Conservation (phyloP, 2,329 filamentous ascomycete genomes). For the Monosporascus cannonballus region DNA sequence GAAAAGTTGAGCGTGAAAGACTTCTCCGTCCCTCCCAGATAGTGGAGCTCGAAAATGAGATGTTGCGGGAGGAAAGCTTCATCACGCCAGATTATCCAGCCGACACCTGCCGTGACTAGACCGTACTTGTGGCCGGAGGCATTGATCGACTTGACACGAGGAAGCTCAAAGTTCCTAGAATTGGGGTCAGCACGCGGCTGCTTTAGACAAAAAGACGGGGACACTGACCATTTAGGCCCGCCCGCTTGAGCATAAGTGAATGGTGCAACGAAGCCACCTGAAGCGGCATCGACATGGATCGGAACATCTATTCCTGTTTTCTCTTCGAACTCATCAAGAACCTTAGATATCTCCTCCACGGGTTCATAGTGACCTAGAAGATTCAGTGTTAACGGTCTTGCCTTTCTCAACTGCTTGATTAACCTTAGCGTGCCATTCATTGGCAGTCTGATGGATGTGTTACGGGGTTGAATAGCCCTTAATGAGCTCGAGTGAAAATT, state of each 20-base stretch:
- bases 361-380: slow-evolving; percentile 58
- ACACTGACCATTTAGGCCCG: slow-evolving; percentile 48
- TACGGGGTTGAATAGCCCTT: background rate
- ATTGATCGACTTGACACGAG: slow-evolving; percentile 62
- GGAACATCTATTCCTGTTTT: slow-evolving; percentile 59
- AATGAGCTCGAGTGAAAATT: too few relatives aligned
- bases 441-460: background rate
- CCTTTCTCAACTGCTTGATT: too few relatives aligned
- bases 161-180: slow-evolving; percentile 51
- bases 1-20: slow-evolving; percentile 70
- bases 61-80: slow-evolving; percentile 59
- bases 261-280: slow-evolving; percentile 55
- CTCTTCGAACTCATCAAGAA: slow-evolving; percentile 57
- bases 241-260: slow-evolving; percentile 51
- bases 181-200: background rate
- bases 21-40: slow-evolving; percentile 65
- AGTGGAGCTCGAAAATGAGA: slow-evolving; percentile 64
- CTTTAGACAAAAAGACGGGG: too few relatives aligned
- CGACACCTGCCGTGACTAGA: slow-evolving; percentile 58
- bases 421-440: background rate
- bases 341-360: slow-evolving; percentile 59
- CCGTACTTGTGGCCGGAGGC: slow-evolving; percentile 53
- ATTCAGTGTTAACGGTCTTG: background rate
- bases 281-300: slow-evolving; percentile 61
- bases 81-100: slow-evolving; percentile 67